These are phyloP conservation scores for Graphiopsis chlorocephala DNA, from an alignment of 2,329 filamentous ascomycete species.

Conservation along the genomic window DNA sequence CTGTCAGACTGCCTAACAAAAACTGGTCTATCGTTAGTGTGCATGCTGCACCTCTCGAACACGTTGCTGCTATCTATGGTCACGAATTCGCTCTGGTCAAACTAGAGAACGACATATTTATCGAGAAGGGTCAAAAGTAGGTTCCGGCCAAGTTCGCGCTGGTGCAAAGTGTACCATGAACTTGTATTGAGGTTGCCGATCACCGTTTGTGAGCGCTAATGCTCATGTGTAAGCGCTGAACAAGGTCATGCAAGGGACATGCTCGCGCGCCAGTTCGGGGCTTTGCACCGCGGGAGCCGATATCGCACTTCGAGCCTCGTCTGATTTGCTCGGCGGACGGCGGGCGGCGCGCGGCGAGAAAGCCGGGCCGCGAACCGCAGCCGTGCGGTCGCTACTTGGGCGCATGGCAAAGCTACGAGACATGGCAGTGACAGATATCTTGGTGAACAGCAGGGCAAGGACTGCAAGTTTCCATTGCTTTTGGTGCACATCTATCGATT, in stretches of 20 bases:
- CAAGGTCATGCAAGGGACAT: no score
- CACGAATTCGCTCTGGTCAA: no score
- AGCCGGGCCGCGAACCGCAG: neutral
- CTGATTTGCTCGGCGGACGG: neutral
- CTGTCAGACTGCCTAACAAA: no score
- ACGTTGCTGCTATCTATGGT: no score
- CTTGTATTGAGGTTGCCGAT: neutral
- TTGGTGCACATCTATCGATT: neutral
- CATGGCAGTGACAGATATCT: neutral
- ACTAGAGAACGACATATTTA: no score
- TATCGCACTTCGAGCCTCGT: neutral
- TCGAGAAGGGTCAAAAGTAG: neutral
- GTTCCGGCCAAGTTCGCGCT: neutral
- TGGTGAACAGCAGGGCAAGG: neutral
- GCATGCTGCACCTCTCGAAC: no score
- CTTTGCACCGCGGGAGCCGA: neutral
- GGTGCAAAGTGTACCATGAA: neutral
- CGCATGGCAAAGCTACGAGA: neutral
- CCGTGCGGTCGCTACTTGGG: neutral
- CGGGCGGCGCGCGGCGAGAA: neutral
- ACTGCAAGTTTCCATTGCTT: neutral
- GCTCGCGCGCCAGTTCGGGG: no score
- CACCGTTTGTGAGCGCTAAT: neutral
- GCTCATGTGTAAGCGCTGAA: no score
- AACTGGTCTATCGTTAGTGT: no score